A percentile compares a stretch with the other conserved stretches of the same genome.
phyloP scores from a whole-genome alignment of 2,329 filamentous ascomycete species.

The Aspergillus sp. region DNA sequence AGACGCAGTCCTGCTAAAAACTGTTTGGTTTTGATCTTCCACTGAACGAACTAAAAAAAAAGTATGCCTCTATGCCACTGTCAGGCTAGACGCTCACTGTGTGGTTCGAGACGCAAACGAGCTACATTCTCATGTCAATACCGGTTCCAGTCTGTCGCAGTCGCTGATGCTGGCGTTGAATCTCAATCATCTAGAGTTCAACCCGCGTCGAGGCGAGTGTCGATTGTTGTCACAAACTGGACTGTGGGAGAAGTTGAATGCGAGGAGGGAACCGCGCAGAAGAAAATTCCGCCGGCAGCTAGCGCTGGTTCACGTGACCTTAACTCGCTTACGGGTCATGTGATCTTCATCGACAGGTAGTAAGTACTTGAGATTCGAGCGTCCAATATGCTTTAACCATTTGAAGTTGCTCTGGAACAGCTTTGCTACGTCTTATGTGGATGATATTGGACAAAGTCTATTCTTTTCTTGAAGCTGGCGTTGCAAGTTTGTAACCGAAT shows the following conservation, averaged over 20 bases:
- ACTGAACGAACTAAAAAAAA: slow-evolving; percentile 46
- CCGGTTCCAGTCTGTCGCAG: no score
- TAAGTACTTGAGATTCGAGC: not conserved
- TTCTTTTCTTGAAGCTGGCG: no score
- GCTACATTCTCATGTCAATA: no score
- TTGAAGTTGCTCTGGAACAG: no score
- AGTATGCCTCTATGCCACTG: slow-evolving; percentile 42
- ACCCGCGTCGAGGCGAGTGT: not conserved
- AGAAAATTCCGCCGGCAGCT: not conserved
- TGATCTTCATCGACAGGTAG: not conserved
- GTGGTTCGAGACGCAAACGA: slow-evolving; percentile 25
- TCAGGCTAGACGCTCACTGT: slow-evolving; percentile 38
- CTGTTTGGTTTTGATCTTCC: slow-evolving; percentile 49
- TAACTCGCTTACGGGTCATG: slow-evolving; percentile 10
- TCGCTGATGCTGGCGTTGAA: not conserved
- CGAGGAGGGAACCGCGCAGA: not conserved
- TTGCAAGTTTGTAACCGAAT: no score
- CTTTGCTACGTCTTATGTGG: no score
- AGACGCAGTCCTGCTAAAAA: slow-evolving; percentile 53
- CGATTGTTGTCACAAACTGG: not conserved
- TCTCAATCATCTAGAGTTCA: slow-evolving; percentile 9
- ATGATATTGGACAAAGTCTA: no score
- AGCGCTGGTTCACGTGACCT: not conserved
- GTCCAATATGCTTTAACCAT: not conserved
- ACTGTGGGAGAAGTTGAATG: not conserved